Evolutionary conservation across 345 rosid species (phyloP).

Genomic region (Salix brachista): DNA sequence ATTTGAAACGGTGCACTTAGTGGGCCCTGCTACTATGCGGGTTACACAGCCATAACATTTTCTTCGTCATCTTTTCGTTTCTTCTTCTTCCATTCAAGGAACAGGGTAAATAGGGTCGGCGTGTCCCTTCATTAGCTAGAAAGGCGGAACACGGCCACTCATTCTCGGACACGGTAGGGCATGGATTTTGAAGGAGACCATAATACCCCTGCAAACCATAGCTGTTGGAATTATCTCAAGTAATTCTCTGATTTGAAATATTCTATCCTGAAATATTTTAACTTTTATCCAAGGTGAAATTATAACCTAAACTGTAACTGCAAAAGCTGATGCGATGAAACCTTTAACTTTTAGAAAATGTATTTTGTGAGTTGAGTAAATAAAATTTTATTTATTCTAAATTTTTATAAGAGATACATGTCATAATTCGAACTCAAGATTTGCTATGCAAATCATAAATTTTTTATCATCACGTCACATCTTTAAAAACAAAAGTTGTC

Average conservation of each 20-base stretch:
- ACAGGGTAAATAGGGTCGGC: neutral
- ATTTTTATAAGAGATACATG: too few relatives aligned
- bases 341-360: too few relatives aligned
- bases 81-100: neutral
- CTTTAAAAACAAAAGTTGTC: too few relatives aligned
- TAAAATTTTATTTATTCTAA: too few relatives aligned
- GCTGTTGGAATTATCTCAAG: neutral
- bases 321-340: too few relatives aligned
- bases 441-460: too few relatives aligned
- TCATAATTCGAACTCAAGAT: too few relatives aligned
- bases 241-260: neutral
- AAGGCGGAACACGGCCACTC: neutral
- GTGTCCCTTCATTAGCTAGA: neutral
- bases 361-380: too few relatives aligned
- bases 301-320: neutral
- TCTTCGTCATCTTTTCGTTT: neutral
- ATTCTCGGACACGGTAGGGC: neutral
- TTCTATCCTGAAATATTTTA: neutral
- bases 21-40: too few relatives aligned
- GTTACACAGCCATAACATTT: too few relatives aligned
- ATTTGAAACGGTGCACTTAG: too few relatives aligned
- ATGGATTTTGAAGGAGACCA: neutral
- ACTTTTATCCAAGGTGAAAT: neutral
- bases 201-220: neutral
- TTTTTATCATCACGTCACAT: accelerated